Percentiles rank a stretch among this genome's conserved stretches.
phyloP scores from a whole-genome alignment of 2,329 filamentous ascomycete species.

The Aspergillus sp. region DNA sequence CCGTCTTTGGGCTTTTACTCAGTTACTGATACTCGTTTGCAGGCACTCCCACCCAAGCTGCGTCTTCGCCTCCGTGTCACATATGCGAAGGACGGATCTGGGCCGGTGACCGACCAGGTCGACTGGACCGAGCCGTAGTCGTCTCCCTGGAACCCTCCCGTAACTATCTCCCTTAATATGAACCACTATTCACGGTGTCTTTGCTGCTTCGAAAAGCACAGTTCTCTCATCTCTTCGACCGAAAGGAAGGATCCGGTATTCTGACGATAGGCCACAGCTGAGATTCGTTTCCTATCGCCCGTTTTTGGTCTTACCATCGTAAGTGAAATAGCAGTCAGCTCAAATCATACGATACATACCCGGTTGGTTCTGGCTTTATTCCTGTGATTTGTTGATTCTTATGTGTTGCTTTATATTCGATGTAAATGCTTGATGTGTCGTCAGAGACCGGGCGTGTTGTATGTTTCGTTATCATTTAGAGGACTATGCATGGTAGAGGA shows the following conservation, averaged over 20 bases:
- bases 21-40: constrained; percentile 17
- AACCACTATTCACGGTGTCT: not conserved
- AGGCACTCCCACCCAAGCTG: constrained; percentile 70
- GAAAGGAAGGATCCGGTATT: no score
- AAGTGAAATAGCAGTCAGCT: no score
- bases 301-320: no score
- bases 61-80: constrained; percentile 82
- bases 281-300: no score
- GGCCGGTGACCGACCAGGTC: constrained; percentile 82
- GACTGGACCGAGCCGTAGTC: constrained; percentile 82
- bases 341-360: not conserved
- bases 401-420: not conserved
- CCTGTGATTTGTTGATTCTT: not conserved
- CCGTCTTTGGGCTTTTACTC: constrained; percentile 20
- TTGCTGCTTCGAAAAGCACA: not conserved
- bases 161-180: not conserved
- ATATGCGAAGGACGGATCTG: constrained; percentile 69
- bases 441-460: no score
- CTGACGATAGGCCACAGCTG: no score
- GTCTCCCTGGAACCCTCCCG: not conserved
- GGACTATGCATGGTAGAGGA: not conserved
- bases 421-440: constrained; percentile 7
- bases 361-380: constrained; percentile 2
- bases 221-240: no score
- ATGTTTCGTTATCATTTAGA: no score